Conservation (phyloP, 257 asterid species). For the Paulownia fortunei region DNA sequence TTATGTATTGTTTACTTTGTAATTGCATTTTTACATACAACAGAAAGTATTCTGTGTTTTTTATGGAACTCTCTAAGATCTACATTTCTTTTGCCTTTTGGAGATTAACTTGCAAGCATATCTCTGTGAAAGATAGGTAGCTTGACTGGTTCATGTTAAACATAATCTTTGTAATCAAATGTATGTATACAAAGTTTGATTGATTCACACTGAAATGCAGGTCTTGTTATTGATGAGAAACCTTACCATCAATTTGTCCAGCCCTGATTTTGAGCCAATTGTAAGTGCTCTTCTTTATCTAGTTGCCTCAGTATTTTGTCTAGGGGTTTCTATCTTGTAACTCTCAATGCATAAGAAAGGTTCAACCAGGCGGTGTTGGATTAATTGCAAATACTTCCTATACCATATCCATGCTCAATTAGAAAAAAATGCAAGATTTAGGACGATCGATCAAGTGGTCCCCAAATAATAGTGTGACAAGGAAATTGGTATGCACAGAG, state of each 20-base stretch:
- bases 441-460: no score
- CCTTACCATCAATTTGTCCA: conserved; percentile 83
- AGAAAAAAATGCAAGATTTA: no score
- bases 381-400: no score
- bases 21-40: no score
- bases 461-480: no score
- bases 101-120: neutral
- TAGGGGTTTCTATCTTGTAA: conserved; percentile 7
- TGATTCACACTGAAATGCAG: conserved; percentile 55
- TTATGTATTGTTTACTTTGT: neutral
- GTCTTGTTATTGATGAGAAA: conserved; percentile 87
- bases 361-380: no score
- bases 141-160: neutral
- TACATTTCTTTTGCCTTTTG: neutral
- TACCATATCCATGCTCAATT: no score
- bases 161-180: neutral
- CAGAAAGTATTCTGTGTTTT: no score
- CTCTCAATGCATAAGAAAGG: neutral
- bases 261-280: conserved; percentile 83
- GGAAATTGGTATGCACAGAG: no score
- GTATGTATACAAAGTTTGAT: conserved; percentile 24
- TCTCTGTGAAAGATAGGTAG: no score
- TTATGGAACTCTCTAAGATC: neutral
- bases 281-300: conserved; percentile 56
- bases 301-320: neutral